Percentiles rank a stretch among this genome's conserved stretches.
These are phyloP conservation scores for Auxenochlorella pyrenoidosa DNA, from an alignment of 139 green algal genomes.

Conservation along the genomic window DNA sequence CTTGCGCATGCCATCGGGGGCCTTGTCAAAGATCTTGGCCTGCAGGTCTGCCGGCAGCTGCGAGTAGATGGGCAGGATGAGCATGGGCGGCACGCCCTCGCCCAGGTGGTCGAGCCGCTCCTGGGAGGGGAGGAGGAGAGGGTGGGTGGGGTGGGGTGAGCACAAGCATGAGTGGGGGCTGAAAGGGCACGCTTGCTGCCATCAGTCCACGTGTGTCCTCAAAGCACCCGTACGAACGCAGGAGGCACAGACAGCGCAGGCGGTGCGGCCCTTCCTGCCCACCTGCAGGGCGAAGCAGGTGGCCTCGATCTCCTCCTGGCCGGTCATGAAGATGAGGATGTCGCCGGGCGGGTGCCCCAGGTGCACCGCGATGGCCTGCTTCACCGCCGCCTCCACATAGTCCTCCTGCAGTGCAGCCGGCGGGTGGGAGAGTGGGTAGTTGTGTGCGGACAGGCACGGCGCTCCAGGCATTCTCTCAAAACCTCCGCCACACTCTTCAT, in stretches of 20 bases:
- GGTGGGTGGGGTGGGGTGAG: neutral
- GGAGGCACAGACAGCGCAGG: too few relatives aligned
- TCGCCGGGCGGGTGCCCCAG: conserved; percentile 85
- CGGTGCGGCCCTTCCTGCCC: too few relatives aligned
- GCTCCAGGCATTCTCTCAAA: too few relatives aligned
- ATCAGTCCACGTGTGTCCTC: too few relatives aligned
- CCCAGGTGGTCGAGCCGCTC: conserved; percentile 84
- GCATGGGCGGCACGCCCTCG: conserved; percentile 75
- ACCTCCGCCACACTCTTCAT: neutral
- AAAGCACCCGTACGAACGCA: too few relatives aligned
- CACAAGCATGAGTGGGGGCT: neutral
- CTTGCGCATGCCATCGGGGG: conserved; percentile 90
- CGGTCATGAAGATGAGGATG: conserved; percentile 99
- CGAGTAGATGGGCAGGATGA: conserved; percentile 97
- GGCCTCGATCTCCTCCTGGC: conserved; percentile 97
- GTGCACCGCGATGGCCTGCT: conserved; percentile 96
- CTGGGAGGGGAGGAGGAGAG: conserved; percentile 21
- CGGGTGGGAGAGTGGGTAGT: neutral
- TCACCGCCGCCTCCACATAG: conserved; percentile 97
- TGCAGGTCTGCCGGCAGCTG: conserved; percentile 91
- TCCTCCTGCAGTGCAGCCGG: conserved; percentile 78
- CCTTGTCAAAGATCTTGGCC: conserved; percentile 98
- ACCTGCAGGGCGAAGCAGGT: conserved; percentile 88
- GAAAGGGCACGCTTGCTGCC: too few relatives aligned
- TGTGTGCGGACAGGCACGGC: too few relatives aligned